These are phyloP conservation scores for Irpex sp. DNA, from an alignment of 1,284 basidiomycete genomes.

Conservation along the genomic window DNA sequence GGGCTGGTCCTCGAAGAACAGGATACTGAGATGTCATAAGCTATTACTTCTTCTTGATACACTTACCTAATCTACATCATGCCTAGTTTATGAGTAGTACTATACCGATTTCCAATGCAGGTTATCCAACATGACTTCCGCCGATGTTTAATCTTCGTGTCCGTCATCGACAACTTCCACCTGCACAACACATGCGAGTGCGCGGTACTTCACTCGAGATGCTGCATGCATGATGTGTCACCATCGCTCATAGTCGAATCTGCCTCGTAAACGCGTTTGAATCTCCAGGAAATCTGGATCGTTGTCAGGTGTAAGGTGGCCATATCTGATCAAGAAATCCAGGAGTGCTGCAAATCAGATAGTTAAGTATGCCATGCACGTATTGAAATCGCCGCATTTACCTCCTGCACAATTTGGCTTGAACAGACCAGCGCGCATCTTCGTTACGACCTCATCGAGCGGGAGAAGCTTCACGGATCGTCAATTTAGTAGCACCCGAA, in stretches of 20 bases:
- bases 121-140: no score
- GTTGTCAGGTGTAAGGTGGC: constrained; percentile 73
- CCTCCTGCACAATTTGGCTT: constrained; percentile 85
- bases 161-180: background rate
- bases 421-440: constrained; percentile 67
- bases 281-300: constrained; percentile 76
- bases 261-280: constrained; percentile 65
- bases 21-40: background rate
- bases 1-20: background rate
- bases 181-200: background rate
- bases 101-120: background rate
- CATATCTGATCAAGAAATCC: constrained; percentile 80
- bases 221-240: constrained; percentile 8
- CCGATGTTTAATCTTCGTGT: no score
- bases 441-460: constrained; percentile 47
- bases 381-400: constrained; percentile 26
- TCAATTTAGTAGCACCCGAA: background rate
- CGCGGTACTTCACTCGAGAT: background rate
- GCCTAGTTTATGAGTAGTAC: background rate
- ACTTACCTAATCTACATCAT: background rate
- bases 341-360: constrained; percentile 55
- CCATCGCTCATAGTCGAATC: constrained; percentile 66
- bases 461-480: constrained; percentile 49
- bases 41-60: no score
- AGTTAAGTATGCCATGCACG: background rate